phyloP scores from a whole-genome alignment of 2,329 filamentous ascomycete species.

The Botrytis fabae region DNA sequence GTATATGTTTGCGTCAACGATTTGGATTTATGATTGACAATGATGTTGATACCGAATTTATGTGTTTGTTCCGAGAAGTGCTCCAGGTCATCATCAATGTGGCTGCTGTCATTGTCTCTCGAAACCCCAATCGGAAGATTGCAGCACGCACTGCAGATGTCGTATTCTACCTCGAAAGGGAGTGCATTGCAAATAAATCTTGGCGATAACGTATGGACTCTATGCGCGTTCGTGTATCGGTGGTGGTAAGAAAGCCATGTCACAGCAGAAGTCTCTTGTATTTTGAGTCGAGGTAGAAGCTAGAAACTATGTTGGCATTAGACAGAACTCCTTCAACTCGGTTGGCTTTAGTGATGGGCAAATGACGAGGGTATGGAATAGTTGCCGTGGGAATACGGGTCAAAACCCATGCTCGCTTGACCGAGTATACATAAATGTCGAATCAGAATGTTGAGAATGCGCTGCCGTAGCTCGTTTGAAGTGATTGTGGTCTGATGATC shows the following conservation, averaged over 20 bases:
- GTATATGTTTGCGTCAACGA: not conserved
- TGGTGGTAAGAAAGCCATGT: not conserved
- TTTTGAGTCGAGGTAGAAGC: not conserved
- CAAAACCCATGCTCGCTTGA: not conserved
- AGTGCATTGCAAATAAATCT: not conserved
- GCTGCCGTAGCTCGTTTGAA: not conserved
- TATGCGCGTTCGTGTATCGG: not conserved
- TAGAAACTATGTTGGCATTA: not conserved
- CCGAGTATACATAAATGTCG: slow-evolving; percentile 2
- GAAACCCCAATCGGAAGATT: not conserved
- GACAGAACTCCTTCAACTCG: not conserved
- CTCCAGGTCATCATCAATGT: not conserved
- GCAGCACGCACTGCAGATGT: not conserved
- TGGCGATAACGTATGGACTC: not conserved
- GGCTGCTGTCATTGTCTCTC: not conserved
- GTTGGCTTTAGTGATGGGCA: not conserved
- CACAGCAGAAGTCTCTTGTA: not conserved
- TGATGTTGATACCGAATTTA: not conserved
- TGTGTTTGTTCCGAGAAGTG: not conserved
- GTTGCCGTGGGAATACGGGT: not conserved
- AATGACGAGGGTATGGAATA: not conserved
- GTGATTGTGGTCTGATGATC: slow-evolving; percentile 5
- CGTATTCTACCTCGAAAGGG: not conserved
- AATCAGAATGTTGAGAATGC: not conserved
- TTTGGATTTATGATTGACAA: not conserved